Evolutionary conservation across 208 protist species (phyloP).

Genomic region (Porcisia hertigi): DNA sequence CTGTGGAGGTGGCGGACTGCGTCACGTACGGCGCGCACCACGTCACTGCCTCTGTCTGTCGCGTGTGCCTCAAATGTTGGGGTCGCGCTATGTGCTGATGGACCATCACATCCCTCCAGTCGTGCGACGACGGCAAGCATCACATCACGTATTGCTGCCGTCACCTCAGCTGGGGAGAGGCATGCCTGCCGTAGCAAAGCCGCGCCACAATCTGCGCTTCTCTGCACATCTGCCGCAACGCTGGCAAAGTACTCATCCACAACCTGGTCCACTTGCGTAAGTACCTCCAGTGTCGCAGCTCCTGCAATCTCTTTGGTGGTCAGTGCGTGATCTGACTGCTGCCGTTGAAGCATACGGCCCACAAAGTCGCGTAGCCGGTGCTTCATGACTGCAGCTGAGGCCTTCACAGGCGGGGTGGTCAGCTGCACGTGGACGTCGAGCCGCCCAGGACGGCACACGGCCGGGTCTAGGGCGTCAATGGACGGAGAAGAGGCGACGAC

Average conservation of each 20-base stretch:
- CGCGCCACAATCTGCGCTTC: background rate
- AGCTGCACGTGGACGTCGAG: conserved; percentile 86
- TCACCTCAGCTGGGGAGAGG: conserved; percentile 17
- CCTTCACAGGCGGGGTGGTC: conserved; percentile 12
- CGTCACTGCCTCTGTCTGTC: background rate
- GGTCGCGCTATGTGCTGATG: background rate
- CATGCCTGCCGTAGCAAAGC: background rate
- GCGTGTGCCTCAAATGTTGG: background rate
- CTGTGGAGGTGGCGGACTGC: conserved; percentile 1
- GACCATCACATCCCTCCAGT: background rate
- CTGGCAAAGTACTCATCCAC: conserved; percentile 13
- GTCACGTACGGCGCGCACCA: conserved; percentile 5
- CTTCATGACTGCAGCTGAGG: conserved; percentile 22
- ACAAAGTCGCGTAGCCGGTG: conserved; percentile 23
- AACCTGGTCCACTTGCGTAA: conserved; percentile 4
- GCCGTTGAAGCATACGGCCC: background rate
- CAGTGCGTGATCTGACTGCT: background rate
- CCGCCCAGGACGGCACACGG: conserved; percentile 81
- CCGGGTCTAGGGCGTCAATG: conserved; percentile 68
- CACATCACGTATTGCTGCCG: conserved; percentile 17
- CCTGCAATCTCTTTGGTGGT: background rate
- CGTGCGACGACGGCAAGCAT: conserved; percentile 6
- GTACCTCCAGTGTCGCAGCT: background rate
- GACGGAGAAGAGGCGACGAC: conserved; percentile 83
- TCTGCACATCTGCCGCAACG: background rate